phyloP scores from a whole-genome alignment of 495 filamentous ascomycete genomes.

The Aspergillus sclerotiicarbonarius region DNA sequence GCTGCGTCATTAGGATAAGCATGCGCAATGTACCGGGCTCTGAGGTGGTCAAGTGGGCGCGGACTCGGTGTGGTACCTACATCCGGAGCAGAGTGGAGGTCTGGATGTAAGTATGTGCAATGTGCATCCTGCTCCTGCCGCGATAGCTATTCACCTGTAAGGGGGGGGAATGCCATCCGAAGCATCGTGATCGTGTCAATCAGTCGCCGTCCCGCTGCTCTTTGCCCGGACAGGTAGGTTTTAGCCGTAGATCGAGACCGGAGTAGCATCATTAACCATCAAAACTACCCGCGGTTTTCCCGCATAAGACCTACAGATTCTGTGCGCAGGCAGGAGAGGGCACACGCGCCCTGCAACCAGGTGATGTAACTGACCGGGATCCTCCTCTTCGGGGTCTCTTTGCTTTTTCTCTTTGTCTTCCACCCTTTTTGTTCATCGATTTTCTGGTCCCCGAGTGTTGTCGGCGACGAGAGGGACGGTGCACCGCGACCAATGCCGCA shows the following conservation, averaged over 20 bases:
- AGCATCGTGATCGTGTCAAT: conserved; percentile 7
- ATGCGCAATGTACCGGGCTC: background rate
- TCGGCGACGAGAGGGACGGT: no score
- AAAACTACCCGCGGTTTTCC: background rate
- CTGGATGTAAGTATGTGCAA: no score
- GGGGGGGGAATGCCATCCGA: background rate
- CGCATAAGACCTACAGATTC: no score
- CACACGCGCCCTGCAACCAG: no score
- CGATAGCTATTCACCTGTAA: background rate
- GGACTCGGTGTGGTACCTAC: background rate
- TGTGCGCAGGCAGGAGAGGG: no score
- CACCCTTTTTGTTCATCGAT: background rate
- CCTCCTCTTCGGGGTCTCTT: background rate
- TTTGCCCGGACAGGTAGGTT: conserved; percentile 9
- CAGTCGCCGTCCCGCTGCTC: conserved; percentile 8
- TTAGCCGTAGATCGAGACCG: background rate
- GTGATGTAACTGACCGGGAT: background rate
- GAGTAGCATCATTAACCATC: background rate
- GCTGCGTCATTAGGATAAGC: background rate
- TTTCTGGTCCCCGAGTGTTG: background rate
- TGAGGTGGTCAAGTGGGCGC: no score
- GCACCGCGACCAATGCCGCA: no score
- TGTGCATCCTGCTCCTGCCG: background rate
- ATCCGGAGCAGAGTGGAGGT: background rate
- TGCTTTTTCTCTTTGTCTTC: background rate